phyloP scores from a whole-genome alignment of 176 grass and related monocot species.

The Poa annua region DNA sequence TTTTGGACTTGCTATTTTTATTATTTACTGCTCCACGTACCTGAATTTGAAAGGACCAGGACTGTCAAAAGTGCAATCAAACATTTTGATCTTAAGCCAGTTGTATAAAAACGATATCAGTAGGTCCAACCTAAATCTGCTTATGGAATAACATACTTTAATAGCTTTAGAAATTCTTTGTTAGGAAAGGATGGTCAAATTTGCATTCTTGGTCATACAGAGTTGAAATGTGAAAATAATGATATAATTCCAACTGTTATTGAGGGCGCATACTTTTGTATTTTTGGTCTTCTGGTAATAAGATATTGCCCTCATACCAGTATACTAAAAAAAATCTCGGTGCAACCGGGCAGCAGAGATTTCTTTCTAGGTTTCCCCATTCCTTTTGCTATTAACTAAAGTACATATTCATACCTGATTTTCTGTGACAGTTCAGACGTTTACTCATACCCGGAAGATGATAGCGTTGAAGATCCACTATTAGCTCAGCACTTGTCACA shows the following conservation, averaged over 20 bases:
- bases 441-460: slow-evolving; percentile 98
- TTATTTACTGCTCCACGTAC: neutral
- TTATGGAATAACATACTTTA: slow-evolving; percentile 17
- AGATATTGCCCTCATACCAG: neutral
- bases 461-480: slow-evolving; percentile 88
- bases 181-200: neutral
- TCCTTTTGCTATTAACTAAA: slow-evolving; percentile 22
- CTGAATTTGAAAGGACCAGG: slow-evolving; percentile 2
- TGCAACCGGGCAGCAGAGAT: neutral
- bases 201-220: neutral
- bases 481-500: slow-evolving; percentile 95
- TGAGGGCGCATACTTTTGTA: neutral
- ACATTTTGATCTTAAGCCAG: neutral
- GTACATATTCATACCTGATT: slow-evolving; percentile 46
- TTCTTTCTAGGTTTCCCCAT: neutral
- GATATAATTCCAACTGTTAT: neutral
- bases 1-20: neutral
- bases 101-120: neutral
- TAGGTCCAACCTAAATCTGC: neutral
- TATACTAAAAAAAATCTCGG: neutral
- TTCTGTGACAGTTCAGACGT: slow-evolving; percentile 94
- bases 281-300: neutral
- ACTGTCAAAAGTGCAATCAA: neutral
- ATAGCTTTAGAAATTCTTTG: neutral
- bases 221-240: neutral